Base-by-base conservation (phyloP, 2,329 filamentous ascomycete genomes). In the Talaromyces amestolkiae region DNA sequence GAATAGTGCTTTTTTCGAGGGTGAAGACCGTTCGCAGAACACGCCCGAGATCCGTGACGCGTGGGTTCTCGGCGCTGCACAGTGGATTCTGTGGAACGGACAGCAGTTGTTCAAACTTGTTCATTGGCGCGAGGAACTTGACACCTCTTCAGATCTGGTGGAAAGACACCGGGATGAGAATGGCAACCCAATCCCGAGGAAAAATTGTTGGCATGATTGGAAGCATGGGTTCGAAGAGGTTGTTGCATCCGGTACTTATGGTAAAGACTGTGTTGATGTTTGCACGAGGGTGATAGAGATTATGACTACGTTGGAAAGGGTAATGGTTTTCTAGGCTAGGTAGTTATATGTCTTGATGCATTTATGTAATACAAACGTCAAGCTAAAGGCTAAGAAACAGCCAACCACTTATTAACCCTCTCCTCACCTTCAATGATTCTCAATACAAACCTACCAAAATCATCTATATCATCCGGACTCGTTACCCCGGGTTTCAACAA, bases 401-500 rank as follows among this genome's bases (percentile, higher is more conserved):
- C 24, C 54, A 59, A 27, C 64, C 64, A 65, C 10, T 45, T 45
- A 31, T 63, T 19, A 2, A 66, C 64, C 41, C 45, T 58, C n/a
- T 66, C 45, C 43, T 59, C 39, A 3, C 54, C 59, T 22, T 45
- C 59, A 2, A 66, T 59, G 33, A 66, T 66, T 35, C 22, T 39
- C 53, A 66, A 33, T 8, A 66, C 53, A 45, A 66, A 66, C 59
- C 31, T 62, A 5, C 64, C 64, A 66, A 66, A 66, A 54, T 66
- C 64, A 63, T 66, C 64, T 33, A 66, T 24, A 24, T 66, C 64
- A 7, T 66, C 51, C 17, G 59, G 59, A 9, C 35, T 59, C 31
- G 59, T 31, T 33, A 43, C 37, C 17, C 56, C 56, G 8, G 56
- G 39, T 15, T 27, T 45, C 24, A 63, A 22, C 43, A 66, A 24